Percentiles rank a stretch among this genome's conserved stretches.
phyloP scores from a whole-genome alignment of 768 basidiomycete genomes.

The Naganishia friedmannii region DNA sequence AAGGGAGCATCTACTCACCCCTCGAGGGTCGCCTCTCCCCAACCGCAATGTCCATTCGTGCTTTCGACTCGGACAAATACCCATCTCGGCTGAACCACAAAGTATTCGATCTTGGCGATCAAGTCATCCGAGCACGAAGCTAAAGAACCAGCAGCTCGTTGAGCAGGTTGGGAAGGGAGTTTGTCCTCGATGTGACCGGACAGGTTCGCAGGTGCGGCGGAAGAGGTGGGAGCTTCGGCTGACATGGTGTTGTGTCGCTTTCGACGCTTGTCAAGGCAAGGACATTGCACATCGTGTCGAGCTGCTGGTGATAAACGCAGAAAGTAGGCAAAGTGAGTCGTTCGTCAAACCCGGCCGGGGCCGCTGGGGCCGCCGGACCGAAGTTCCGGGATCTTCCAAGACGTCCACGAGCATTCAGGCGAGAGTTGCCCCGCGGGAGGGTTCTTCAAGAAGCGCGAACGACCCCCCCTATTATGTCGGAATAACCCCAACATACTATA shows the following conservation, averaged over 20 bases:
- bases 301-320: too few relatives aligned
- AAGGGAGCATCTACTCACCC: slow-evolving; percentile 38
- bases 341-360: too few relatives aligned
- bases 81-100: slow-evolving; percentile 67
- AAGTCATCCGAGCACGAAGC: slow-evolving; percentile 33
- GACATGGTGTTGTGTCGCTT: not conserved
- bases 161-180: not conserved
- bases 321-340: too few relatives aligned
- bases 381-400: too few relatives aligned
- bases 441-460: too few relatives aligned
- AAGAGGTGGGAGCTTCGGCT: slow-evolving; percentile 17
- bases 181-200: slow-evolving; percentile 3
- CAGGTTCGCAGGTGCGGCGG: slow-evolving; percentile 1
- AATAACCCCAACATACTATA: too few relatives aligned
- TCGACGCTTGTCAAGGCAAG: not conserved
- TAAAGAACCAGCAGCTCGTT: slow-evolving; percentile 14
- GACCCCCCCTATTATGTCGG: too few relatives aligned
- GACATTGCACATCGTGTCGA: not conserved
- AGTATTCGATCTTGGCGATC: slow-evolving; percentile 51
- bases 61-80: slow-evolving; percentile 67
- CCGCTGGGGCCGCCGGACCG: too few relatives aligned
- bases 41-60: slow-evolving; percentile 61
- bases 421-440: too few relatives aligned
- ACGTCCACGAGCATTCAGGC: too few relatives aligned
- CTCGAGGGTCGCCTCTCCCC: slow-evolving; percentile 72